phyloP scores from a whole-genome alignment of 2,329 filamentous ascomycete genomes.

The Monosporascus sp. region DNA sequence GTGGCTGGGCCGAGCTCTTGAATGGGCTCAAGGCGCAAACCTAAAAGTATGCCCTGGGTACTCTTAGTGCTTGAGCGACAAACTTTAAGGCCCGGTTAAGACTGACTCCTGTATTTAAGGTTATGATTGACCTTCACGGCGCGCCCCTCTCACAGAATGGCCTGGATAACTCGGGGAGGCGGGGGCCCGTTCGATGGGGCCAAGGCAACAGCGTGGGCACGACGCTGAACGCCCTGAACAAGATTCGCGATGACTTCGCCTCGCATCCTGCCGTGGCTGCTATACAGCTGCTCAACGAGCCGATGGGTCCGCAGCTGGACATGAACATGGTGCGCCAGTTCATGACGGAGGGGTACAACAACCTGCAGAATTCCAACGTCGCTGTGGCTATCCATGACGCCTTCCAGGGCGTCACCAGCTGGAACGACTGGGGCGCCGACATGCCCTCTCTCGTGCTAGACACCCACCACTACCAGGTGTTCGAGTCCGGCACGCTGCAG shows the following conservation, averaged over 20 bases:
- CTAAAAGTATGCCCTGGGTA: conserved; percentile 4
- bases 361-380: conserved; percentile 49
- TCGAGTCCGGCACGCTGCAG: conserved; percentile 63
- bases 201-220: conserved; percentile 17
- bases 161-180: conserved; percentile 57
- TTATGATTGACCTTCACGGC: conserved; percentile 56
- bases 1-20: conserved; percentile 51
- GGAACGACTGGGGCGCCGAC: conserved; percentile 60
- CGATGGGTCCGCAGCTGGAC: conserved; percentile 53
- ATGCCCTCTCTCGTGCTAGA: conserved; percentile 62
- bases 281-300: conserved; percentile 65
- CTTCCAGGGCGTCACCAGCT: conserved; percentile 66
- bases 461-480: conserved; percentile 75
- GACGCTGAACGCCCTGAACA: conserved; percentile 46
- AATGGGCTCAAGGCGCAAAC: conserved; percentile 44
- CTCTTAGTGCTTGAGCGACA: not conserved
- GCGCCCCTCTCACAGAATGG: conserved; percentile 54
- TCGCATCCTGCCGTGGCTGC: conserved; percentile 50
- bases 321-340: conserved; percentile 41
- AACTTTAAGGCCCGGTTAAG: not conserved
- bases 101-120: conserved; percentile 33
- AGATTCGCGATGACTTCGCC: conserved; percentile 41
- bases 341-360: conserved; percentile 28
- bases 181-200: conserved; percentile 29
- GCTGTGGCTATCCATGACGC: conserved; percentile 66